A percentile compares a stretch with the other conserved stretches of the same genome.
Conservation (phyloP, 345 rosid species). For the Mangifera indica region DNA sequence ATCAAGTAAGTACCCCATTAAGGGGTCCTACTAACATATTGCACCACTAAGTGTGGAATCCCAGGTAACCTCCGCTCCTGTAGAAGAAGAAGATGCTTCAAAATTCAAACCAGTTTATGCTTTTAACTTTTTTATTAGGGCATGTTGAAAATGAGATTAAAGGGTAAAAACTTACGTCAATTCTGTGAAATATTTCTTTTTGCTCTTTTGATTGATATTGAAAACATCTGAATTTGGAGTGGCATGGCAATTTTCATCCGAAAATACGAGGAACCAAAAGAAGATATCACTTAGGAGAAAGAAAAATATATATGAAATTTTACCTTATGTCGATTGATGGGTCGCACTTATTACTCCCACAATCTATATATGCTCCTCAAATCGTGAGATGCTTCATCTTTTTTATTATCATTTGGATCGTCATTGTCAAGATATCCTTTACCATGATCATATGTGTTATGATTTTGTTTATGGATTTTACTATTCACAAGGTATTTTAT, state of each 20-base stretch:
- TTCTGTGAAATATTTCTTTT: constrained; percentile 19
- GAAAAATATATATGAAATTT: constrained; percentile 16
- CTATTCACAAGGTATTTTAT: no score
- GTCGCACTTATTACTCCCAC: constrained; percentile 67
- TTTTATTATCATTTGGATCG: background rate
- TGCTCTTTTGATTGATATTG: background rate
- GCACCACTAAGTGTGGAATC: constrained; percentile 43
- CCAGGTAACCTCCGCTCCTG: constrained; percentile 32
- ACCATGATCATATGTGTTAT: background rate
- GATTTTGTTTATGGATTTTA: no score
- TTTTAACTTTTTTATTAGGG: constrained; percentile 31
- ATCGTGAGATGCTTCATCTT: constrained; percentile 12
- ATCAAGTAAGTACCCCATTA: background rate
- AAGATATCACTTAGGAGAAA: background rate
- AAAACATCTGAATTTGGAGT: no score
- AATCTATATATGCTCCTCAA: constrained; percentile 18
- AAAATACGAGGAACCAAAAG: background rate
- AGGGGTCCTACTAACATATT: constrained; percentile 32
- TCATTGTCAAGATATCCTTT: no score
- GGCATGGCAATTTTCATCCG: background rate
- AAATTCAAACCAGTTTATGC: constrained; percentile 6
- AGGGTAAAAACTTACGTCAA: constrained; percentile 35
- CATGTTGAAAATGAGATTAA: constrained; percentile 18
- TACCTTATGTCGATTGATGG: constrained; percentile 49
- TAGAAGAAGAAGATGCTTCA: constrained; percentile 10